Percentiles rank a stretch among this genome's conserved stretches.
These are phyloP conservation scores for Trebouxia sp. DNA, from an alignment of 139 green algal species.

Conservation along the genomic window DNA sequence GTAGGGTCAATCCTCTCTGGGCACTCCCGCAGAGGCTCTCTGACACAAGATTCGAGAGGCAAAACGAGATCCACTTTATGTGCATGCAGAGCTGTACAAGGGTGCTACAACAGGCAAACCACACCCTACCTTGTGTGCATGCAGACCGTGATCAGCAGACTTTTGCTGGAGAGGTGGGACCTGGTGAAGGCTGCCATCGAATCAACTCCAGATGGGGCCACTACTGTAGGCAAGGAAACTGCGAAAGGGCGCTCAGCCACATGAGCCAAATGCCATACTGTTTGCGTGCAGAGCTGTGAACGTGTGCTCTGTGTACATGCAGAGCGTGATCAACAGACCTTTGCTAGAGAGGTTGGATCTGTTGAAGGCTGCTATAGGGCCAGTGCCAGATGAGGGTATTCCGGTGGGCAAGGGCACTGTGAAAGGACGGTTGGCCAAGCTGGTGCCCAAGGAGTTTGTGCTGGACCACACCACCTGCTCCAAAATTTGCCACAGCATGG, in stretches of 20 bases:
- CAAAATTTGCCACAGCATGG: slow-evolving; percentile 1
- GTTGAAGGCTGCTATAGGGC: slow-evolving; percentile 44
- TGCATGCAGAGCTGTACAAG: neutral
- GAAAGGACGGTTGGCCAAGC: slow-evolving; percentile 47
- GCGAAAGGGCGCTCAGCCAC: too few relatives aligned
- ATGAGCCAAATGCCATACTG: neutral
- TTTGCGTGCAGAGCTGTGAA: neutral
- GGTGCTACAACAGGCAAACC: too few relatives aligned
- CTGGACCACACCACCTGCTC: slow-evolving; percentile 26
- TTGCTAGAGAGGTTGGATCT: slow-evolving; percentile 61
- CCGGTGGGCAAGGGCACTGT: slow-evolving; percentile 25
- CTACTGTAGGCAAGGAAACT: neutral
- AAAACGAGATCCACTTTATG: neutral
- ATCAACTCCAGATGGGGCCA: too few relatives aligned
- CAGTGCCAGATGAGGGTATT: slow-evolving; percentile 31
- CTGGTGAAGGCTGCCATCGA: too few relatives aligned
- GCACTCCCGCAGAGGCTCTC: too few relatives aligned
- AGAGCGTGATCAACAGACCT: slow-evolving; percentile 41
- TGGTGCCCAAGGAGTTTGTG: slow-evolving; percentile 49
- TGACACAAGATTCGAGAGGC: neutral
- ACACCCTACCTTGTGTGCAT: too few relatives aligned
- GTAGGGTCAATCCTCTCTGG: too few relatives aligned
- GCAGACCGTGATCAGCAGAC: slow-evolving; percentile 44
- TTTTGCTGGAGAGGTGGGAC: too few relatives aligned
- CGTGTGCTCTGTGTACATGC: slow-evolving; percentile 22